Base-by-base conservation (phyloP, 1,139 yeast species). In the Yamadazyma oceani region DNA sequence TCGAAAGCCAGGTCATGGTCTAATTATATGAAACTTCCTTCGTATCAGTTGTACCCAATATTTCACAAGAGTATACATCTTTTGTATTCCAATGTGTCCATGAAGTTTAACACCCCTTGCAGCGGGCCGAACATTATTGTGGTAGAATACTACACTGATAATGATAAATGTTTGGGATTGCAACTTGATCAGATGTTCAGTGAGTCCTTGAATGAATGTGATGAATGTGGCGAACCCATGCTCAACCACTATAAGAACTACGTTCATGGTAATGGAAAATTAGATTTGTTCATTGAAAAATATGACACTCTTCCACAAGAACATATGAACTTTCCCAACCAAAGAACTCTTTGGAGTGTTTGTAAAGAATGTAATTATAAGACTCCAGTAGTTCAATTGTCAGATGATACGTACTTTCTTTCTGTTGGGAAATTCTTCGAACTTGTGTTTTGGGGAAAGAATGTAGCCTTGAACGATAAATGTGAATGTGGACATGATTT, bases 381-480 rank as follows among this genome's bases (percentile, higher is more conserved):
- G 0, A 82, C 95, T 3, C 95, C 97, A 0, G 81, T 86, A 11
- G 66, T 82, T 17, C 86, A 88, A n/a, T 80, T 94, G 85, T 85
- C 87, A 50, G 92, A 88, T 38, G 84, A 83, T 21, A 82, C 97
- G 0, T 90, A 95, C 82, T 88, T 84, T 53, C 82, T 83, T 46
- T 90, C 97, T 0, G 81, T 94, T 57, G 98, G 98, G 0, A 94
- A 92, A 55, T 94, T 86, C 54, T 68, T 94, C 32, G 97, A 94
- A 60, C 64, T 90, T 19, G 71, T 85, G 28, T 90, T 89, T 55
- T 89, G 95, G 85, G 88, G 95, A 36, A 60, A 65, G 23, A 61
- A 66, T 40, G 67, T 71, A 57, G 65, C 73, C 21, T 34, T 50
- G 22, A 40, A 42, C 19, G 40, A 39, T 32, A 26, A 26, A 26